Evolutionary conservation across 768 basidiomycete species (phyloP).

Genomic region (Hydnomerulius pinastri): DNA sequence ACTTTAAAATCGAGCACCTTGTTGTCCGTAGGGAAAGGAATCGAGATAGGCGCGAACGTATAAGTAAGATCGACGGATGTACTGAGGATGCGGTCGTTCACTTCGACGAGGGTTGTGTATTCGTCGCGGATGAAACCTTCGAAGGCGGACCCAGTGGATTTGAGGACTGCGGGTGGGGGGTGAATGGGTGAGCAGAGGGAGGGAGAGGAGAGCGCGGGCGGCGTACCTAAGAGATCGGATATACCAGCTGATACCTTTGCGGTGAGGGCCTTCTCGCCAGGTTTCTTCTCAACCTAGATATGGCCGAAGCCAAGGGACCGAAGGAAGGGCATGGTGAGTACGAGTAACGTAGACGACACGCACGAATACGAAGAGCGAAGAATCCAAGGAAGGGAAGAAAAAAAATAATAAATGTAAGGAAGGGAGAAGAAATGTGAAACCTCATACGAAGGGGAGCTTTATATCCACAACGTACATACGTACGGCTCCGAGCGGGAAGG

Average conservation of each 20-base stretch:
- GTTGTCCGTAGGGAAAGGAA: conserved; percentile 52
- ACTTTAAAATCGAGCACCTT: conserved; percentile 52
- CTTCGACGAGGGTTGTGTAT: conserved; percentile 83
- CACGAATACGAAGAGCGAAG: not conserved
- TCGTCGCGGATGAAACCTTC: conserved; percentile 80
- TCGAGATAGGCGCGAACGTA: conserved; percentile 51
- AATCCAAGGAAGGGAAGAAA: not conserved
- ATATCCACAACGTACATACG: not conserved
- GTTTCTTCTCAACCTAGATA: conserved; percentile 61
- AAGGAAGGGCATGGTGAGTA: not conserved
- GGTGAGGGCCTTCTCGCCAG: conserved; percentile 59
- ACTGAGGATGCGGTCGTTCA: conserved; percentile 87
- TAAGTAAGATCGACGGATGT: conserved; percentile 83
- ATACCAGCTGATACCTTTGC: conserved; percentile 71
- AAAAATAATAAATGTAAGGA: not conserved
- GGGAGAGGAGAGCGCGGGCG: not conserved
- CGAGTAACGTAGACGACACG: not conserved
- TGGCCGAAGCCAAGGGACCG: not conserved
- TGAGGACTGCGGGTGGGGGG: conserved; percentile 63
- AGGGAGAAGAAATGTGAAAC: not conserved
- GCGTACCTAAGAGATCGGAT: conserved; percentile 76
- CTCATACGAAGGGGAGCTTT: too few species aligned
- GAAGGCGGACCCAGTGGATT: conserved; percentile 87
- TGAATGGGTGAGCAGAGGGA: conserved; percentile 21
- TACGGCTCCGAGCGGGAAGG: not conserved